Percentiles rank a stretch among this genome's conserved stretches.
Conservation (phyloP, 2,329 filamentous ascomycete genomes). For the Colletotrichum australisinense region DNA sequence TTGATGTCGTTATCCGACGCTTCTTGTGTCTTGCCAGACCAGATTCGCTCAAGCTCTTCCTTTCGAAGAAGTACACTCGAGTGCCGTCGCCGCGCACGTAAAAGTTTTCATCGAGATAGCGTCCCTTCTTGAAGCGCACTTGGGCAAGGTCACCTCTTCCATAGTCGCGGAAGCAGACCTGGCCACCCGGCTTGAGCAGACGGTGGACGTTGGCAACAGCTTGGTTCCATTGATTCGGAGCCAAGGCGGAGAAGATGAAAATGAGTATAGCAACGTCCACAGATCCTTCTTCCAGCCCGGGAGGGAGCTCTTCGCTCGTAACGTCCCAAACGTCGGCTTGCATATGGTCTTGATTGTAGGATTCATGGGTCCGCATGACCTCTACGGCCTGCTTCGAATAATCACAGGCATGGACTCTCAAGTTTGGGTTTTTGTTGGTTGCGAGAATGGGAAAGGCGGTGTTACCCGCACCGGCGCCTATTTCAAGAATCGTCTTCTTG, state of each 20-base stretch:
- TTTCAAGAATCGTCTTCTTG: conserved; percentile 80
- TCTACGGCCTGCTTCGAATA: conserved; percentile 96
- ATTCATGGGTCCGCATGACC: conserved; percentile 84
- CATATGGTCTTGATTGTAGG: conserved; percentile 79
- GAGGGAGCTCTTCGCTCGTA: conserved; percentile 78
- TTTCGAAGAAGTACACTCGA: conserved; percentile 97
- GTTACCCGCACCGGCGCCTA: conserved; percentile 95
- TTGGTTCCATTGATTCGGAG: conserved; percentile 84
- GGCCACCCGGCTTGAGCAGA: conserved; percentile 90
- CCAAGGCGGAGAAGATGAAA: conserved; percentile 95
- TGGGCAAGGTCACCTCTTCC: conserved; percentile 95
- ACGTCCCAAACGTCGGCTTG: conserved; percentile 97
- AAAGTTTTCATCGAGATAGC: conserved; percentile 96
- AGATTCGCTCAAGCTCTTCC: conserved; percentile 84
- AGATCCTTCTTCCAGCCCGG: conserved; percentile 78
- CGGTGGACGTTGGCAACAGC: conserved; percentile 85
- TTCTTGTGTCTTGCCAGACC: conserved; percentile 64
- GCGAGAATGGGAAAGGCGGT: conserved; percentile 92
- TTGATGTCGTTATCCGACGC: conserved; percentile 41
- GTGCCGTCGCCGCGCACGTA: conserved; percentile 97
- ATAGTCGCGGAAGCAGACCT: conserved; percentile 96
- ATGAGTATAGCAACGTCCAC: conserved; percentile 95
- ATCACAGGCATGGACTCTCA: conserved; percentile 94
- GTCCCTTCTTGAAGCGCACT: conserved; percentile 95
- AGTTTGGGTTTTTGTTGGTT: conserved; percentile 82